These are phyloP conservation scores for Collybiopsis confluens DNA, from an alignment of 768 basidiomycete species.

Conservation along the genomic window DNA sequence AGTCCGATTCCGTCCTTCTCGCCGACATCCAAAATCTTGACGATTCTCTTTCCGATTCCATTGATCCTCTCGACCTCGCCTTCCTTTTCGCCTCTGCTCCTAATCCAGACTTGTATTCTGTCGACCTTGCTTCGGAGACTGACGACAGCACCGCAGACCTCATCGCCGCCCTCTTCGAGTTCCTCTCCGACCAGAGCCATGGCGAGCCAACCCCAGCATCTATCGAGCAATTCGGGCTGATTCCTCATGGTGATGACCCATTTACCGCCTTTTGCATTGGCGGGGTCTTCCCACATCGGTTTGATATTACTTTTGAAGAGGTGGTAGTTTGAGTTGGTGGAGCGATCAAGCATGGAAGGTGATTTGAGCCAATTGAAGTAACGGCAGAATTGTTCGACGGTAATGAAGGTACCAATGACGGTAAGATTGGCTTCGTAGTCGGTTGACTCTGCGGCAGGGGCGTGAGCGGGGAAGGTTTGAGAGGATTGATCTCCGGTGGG, in stretches of 20 bases:
- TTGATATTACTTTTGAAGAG: constrained; percentile 93
- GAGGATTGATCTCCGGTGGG: constrained; percentile 22
- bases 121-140: constrained; percentile 84
- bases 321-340: constrained; percentile 82
- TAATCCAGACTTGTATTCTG: constrained; percentile 88
- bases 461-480: constrained; percentile 24
- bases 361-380: constrained; percentile 95
- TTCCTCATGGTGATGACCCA: constrained; percentile 95
- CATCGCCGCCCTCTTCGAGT: constrained; percentile 64
- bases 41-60: constrained; percentile 75
- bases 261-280: constrained; percentile 89
- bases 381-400: constrained; percentile 86
- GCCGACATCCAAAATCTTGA: constrained; percentile 78
- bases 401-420: constrained; percentile 85
- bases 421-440: constrained; percentile 86
- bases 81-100: constrained; percentile 78
- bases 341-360: constrained; percentile 77
- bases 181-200: constrained; percentile 91
- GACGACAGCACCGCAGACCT: constrained; percentile 84
- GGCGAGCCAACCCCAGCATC: constrained; percentile 86
- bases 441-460: constrained; percentile 48
- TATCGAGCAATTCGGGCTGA: constrained; percentile 72
- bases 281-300: constrained; percentile 96
- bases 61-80: constrained; percentile 86
- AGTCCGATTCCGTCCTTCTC: constrained; percentile 82